Base-by-base conservation (phyloP, 139 green algal genomes). In the Marvania coccoides region DNA sequence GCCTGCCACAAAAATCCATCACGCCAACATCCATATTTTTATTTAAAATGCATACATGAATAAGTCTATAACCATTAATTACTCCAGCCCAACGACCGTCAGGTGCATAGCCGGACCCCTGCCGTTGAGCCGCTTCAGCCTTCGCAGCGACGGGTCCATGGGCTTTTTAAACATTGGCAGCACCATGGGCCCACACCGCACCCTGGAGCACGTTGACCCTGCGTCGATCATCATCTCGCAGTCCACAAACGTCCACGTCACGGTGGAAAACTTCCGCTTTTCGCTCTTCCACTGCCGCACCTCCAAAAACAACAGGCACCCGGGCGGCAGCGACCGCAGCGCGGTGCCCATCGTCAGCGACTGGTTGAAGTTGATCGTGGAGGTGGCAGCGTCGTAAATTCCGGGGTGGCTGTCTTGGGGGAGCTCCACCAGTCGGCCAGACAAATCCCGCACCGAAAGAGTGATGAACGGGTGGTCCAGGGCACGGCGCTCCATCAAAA, bases 391-490 rank as follows among this genome's bases (percentile, higher is more conserved):
- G 34, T 74, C 36, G 40, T 67, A 79, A 38, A 63, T 28, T 5
- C 75, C 78, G 1, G 78, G 78, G 24, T 63, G 62, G 15, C 69
- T 82, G 63, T 85, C 71, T 1, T 59, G 23, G 1, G 68, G 71
- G 12, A 77, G 48, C 68, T 78, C 68, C 28, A 78, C 47, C 28
- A 78, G 37, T 23, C 68, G 58, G 2, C 59, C 58, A 38, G 64
- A 47, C 13, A 42, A 48, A 47, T 78, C 68, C 24, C 58, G 46
- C 35, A 78, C 37, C 58, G 54, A 39, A 10, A 85, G 8, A 5
- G 62, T 73, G 61, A 83, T 75, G 58, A 84, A 78, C 33, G 78
- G 78, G n/a, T 48, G 46, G 45, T 73, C 64, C 38, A 85, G 66
- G 15, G 48, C 6, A 58, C 72, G 75, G 34, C 34, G 53, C 61